These are phyloP conservation scores for Phytophthora meadii DNA, from an alignment of 352 stramenopile genomes.

Conservation along the genomic window DNA sequence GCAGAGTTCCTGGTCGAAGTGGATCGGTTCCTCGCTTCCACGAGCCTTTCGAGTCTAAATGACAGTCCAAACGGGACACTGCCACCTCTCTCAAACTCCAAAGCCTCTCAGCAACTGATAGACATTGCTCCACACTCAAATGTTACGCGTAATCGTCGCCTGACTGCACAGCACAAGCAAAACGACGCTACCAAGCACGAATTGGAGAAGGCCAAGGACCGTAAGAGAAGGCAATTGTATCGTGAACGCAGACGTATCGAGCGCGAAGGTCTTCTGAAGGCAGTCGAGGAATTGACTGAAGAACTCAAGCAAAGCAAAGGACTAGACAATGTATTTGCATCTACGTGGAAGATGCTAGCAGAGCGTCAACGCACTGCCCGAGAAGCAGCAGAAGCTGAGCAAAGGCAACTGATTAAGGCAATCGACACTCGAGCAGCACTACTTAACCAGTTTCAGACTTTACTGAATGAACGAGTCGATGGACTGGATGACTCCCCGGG, in stretches of 20 bases:
- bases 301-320: slow-evolving; percentile 2
- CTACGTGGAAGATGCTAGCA: slow-evolving; percentile 20
- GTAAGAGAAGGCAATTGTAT: slow-evolving; percentile 7
- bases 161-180: background rate
- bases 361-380: slow-evolving; percentile 13
- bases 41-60: background rate
- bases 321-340: background rate
- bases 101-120: background rate
- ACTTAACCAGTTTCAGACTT: slow-evolving; percentile 6
- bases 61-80: background rate
- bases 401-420: slow-evolving; percentile 4
- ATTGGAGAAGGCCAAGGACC: slow-evolving; percentile 11
- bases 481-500: background rate
- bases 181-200: background rate
- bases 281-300: slow-evolving; percentile 17
- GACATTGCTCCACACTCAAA: background rate
- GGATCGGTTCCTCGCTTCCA: slow-evolving; percentile 6
- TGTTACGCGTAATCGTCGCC: background rate
- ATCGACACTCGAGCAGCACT: slow-evolving; percentile 1
- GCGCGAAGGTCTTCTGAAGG: slow-evolving; percentile 4
- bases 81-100: background rate
- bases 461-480: slow-evolving; percentile 2
- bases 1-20: slow-evolving; percentile 9
- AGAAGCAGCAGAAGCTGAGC: slow-evolving; percentile 14
- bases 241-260: slow-evolving; percentile 14